Evolutionary conservation across 1,284 basidiomycete genomes (phyloP).

Genomic region (Boletellus deceptivus): DNA sequence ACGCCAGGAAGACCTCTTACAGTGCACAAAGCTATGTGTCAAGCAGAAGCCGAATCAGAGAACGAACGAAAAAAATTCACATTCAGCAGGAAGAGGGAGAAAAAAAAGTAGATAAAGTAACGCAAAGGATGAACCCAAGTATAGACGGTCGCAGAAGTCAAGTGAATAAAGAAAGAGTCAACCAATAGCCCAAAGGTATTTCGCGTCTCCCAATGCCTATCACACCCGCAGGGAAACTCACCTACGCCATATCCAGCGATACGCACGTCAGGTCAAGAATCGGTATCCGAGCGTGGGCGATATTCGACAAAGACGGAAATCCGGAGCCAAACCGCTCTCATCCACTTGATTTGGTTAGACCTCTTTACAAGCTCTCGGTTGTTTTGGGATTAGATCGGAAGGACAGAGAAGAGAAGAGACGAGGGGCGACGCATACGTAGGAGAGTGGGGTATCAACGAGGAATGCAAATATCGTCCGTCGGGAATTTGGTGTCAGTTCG

Average conservation of each 20-base stretch:
- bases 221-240: neutral
- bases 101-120: constrained; percentile 35
- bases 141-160: constrained; percentile 33
- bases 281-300: constrained; percentile 5
- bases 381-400: constrained; percentile 23
- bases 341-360: constrained; percentile 38
- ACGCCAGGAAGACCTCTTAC: constrained; percentile 24
- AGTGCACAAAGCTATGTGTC: constrained; percentile 21
- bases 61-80: constrained; percentile 10
- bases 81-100: constrained; percentile 5
- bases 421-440: constrained; percentile 26
- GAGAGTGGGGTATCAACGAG: constrained; percentile 30
- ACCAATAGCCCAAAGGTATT: constrained; percentile 60
- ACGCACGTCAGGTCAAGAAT: too few relatives aligned
- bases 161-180: constrained; percentile 52
- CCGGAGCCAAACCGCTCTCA: constrained; percentile 42
- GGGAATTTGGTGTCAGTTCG: constrained; percentile 16
- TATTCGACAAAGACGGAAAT: constrained; percentile 24
- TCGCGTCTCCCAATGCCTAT: constrained; percentile 18
- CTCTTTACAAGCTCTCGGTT: constrained; percentile 30
- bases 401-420: constrained; percentile 13
- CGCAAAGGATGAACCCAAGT: constrained; percentile 33
- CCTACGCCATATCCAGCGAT: constrained; percentile 6
- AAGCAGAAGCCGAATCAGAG: constrained; percentile 13
- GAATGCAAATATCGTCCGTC: constrained; percentile 29